phyloP scores from a whole-genome alignment of 371 early-diverging fungal species.

The Mucor irregularis region DNA sequence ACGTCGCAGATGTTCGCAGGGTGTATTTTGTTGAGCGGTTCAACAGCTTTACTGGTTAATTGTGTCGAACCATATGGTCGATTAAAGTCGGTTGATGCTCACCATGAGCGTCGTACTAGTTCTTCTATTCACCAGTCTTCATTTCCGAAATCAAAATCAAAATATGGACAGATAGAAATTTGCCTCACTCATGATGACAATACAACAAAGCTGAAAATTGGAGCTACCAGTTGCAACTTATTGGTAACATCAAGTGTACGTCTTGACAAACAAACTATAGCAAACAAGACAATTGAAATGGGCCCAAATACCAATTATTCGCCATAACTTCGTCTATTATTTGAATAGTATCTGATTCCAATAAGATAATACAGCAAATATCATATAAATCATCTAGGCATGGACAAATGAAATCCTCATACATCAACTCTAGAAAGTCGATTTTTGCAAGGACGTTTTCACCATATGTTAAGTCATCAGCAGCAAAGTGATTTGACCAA shows the following conservation, averaged over 20 bases:
- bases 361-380: too few relatives aligned
- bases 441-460: too few relatives aligned
- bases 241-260: constrained; percentile 7
- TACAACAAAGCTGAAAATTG: constrained; percentile 9
- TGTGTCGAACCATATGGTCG: constrained; percentile 11
- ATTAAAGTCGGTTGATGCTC: constrained; percentile 11
- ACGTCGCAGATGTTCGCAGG: constrained; percentile 15
- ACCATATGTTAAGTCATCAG: too few relatives aligned
- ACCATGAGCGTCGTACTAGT: constrained; percentile 6
- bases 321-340: too few relatives aligned
- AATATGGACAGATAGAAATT: not conserved
- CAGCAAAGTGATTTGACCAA: too few relatives aligned
- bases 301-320: constrained; percentile 11
- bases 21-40: constrained; percentile 2
- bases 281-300: constrained; percentile 14
- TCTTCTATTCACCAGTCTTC: constrained; percentile 1
- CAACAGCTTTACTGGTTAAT: constrained; percentile 9
- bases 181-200: constrained; percentile 11
- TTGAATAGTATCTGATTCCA: too few relatives aligned
- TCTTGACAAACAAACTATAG: constrained; percentile 5
- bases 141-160: constrained; percentile 2
- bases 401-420: too few relatives aligned
- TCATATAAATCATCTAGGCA: too few relatives aligned
- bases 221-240: constrained; percentile 1
- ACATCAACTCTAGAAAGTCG: too few relatives aligned